Base-by-base conservation (phyloP, 805 yeast species). In the Kregervanrija pseudodelftensis region DNA sequence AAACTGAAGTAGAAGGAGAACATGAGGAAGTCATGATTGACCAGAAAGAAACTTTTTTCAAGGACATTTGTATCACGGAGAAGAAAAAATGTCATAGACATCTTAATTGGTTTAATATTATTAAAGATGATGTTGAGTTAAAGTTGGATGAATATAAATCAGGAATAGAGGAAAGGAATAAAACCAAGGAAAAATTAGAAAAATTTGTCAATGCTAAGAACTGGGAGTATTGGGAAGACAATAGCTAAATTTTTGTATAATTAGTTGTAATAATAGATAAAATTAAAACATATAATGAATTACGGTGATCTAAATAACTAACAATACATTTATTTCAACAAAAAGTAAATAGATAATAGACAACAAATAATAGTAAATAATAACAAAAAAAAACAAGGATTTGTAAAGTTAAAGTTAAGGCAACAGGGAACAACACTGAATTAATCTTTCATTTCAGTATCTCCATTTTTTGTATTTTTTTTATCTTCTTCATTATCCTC, bases 11-110 rank as follows among this genome's bases (percentile, higher is more conserved):
- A 11, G 56, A 52, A 4, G 49, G 42, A 11, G 58, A 53, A 4
- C 38, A 35, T 4, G 17, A 11, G 17, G 22, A n/a, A n/a, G 35
- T 16, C n/a, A 45, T 45, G 42, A 31, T 39, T 13, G 38, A 39
- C 8, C 35, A 41, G 14, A 13, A 22, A 8, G 43, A 36, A 5
- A 44, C 48, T 3, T n/a, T 41, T 2, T 46, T 54, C 43, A 51
- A 56, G 47, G 47, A 46, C 8, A 41, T 75, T 1, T 81, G 87
- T 52, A 55, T 78, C 7, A 58, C 65, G 9, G 85, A 80, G 40
- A 73, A 73, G 48, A 67, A 72, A 43, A 79, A 77, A 51, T 81
- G 88, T 56, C 56, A 56, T 3, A 71, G 74, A 39, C 88, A 81
- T 50, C 45, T 56, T 17, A 56, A 60, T 1, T 65, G 69, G 69